Percentiles rank a stretch among this genome's conserved stretches.
These are phyloP conservation scores for Clarireedia hainanense DNA, from an alignment of 2,329 filamentous ascomycete genomes.

Conservation along the genomic window DNA sequence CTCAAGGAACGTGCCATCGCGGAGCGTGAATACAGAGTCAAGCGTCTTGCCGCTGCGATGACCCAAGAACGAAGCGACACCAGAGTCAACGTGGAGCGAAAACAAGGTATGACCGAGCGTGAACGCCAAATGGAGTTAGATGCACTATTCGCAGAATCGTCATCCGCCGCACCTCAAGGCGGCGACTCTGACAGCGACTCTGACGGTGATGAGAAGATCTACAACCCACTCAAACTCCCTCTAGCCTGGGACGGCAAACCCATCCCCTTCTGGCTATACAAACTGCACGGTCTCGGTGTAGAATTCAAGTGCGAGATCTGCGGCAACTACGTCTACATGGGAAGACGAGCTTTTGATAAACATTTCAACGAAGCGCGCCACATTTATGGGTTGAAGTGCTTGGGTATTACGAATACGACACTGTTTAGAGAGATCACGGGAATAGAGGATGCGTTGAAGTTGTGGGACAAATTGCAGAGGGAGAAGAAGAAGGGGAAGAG, in stretches of 20 bases:
- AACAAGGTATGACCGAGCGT: slow-evolving; percentile 93
- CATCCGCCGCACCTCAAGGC: slow-evolving; percentile 30
- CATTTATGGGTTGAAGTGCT: slow-evolving; percentile 85
- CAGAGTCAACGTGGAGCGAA: slow-evolving; percentile 88
- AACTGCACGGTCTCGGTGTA: slow-evolving; percentile 87
- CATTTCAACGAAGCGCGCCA: slow-evolving; percentile 94
- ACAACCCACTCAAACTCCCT: slow-evolving; percentile 93
- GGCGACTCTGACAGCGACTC: slow-evolving; percentile 58
- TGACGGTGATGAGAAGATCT: slow-evolving; percentile 76
- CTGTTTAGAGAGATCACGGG: slow-evolving; percentile 90
- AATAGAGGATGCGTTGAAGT: slow-evolving; percentile 77
- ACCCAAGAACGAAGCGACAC: slow-evolving; percentile 83
- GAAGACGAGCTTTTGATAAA: slow-evolving; percentile 91
- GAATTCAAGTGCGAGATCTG: slow-evolving; percentile 96
- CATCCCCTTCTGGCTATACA: slow-evolving; percentile 98
- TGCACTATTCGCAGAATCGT: slow-evolving; percentile 63
- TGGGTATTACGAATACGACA: slow-evolving; percentile 86
- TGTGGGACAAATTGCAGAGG: slow-evolving; percentile 90
- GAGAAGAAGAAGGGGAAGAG: slow-evolving; percentile 73
- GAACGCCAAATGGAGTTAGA: slow-evolving; percentile 93
- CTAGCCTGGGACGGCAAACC: slow-evolving; percentile 98
- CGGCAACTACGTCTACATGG: slow-evolving; percentile 99
- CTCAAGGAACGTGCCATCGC: slow-evolving; percentile 87
- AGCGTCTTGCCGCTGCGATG: slow-evolving; percentile 73
- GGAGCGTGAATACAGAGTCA: slow-evolving; percentile 77